phyloP scores from a whole-genome alignment of 2,329 filamentous ascomycete genomes.

The Cladosporium sp. region DNA sequence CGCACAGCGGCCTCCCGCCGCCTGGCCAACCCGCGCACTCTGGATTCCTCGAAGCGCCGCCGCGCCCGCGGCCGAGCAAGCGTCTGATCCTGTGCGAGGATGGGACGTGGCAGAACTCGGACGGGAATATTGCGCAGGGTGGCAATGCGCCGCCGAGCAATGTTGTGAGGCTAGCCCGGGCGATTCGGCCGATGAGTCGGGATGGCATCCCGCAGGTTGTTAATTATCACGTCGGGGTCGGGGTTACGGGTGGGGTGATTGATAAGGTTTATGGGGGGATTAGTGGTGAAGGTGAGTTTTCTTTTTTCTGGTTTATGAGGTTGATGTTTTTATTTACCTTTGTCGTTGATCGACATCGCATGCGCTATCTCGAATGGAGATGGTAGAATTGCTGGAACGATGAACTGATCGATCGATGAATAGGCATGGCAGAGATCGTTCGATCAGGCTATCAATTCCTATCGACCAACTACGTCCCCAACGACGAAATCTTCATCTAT shows the following conservation, averaged over 20 bases:
- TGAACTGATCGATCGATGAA: background rate
- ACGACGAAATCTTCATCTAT: conserved; percentile 53
- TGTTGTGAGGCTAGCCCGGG: conserved; percentile 51
- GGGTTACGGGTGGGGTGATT: conserved; percentile 45
- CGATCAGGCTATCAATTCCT: conserved; percentile 53
- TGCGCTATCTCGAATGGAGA: background rate
- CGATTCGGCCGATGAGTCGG: conserved; percentile 49
- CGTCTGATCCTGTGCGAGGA: conserved; percentile 29
- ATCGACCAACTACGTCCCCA: conserved; percentile 54
- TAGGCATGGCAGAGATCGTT: conserved; percentile 49
- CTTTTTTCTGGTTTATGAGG: background rate
- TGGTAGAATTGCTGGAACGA: background rate
- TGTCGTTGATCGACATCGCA: background rate
- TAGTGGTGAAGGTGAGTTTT: conserved; percentile 39
- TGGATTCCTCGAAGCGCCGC: conserved; percentile 15
- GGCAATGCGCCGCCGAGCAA: conserved; percentile 50
- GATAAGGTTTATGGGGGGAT: conserved; percentile 40
- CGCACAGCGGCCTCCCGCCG: background rate
- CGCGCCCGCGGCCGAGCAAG: conserved; percentile 22
- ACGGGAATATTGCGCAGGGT: conserved; percentile 47
- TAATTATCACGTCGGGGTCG: conserved; percentile 53
- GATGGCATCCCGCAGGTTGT: conserved; percentile 53
- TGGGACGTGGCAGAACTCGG: conserved; percentile 48
- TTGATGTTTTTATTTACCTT: background rate
- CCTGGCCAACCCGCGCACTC: background rate